Percentiles rank a stretch among this genome's conserved stretches.
Conservation (phyloP, 2,329 filamentous ascomycete genomes). For the Verticillium nonalfalfae region DNA sequence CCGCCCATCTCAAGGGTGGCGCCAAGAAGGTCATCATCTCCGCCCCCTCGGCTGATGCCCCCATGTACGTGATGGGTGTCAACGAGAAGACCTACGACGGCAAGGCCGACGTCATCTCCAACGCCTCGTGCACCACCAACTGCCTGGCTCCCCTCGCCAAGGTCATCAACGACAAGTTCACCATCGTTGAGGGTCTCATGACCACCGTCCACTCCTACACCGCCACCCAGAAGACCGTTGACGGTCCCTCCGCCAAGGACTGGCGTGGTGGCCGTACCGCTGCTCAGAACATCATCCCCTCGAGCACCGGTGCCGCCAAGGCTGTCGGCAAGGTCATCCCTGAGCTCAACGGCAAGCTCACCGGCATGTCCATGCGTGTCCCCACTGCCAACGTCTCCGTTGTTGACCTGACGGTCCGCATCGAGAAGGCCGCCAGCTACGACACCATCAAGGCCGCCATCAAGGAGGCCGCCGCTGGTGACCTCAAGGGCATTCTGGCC, state of each 20-base stretch:
- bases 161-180: conserved; percentile 98
- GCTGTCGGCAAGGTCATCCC: conserved; percentile 99
- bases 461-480: conserved; percentile 78
- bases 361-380: conserved; percentile 99
- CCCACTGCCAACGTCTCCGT: conserved; percentile 98
- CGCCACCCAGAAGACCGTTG: conserved; percentile 98
- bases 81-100: conserved; percentile 93
- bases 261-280: conserved; percentile 98
- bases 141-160: conserved; percentile 98
- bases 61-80: conserved; percentile 99
- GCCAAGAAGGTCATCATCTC: conserved; percentile 98
- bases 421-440: conserved; percentile 84
- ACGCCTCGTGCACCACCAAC: conserved; percentile 99
- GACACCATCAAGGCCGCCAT: conserved; percentile 90
- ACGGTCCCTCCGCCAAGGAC: conserved; percentile 96
- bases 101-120: conserved; percentile 90
- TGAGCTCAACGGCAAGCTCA: conserved; percentile 96
- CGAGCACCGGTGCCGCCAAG: conserved; percentile 98
- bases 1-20: conserved; percentile 88
- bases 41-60: conserved; percentile 87
- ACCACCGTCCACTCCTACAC: conserved; percentile 99
- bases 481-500: conserved; percentile 83
- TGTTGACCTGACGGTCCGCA: conserved; percentile 90
- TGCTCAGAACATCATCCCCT: conserved; percentile 99
- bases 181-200: conserved; percentile 98